These are phyloP conservation scores for Ascochyta koolunga DNA, from an alignment of 2,329 filamentous ascomycete species.

Conservation along the genomic window DNA sequence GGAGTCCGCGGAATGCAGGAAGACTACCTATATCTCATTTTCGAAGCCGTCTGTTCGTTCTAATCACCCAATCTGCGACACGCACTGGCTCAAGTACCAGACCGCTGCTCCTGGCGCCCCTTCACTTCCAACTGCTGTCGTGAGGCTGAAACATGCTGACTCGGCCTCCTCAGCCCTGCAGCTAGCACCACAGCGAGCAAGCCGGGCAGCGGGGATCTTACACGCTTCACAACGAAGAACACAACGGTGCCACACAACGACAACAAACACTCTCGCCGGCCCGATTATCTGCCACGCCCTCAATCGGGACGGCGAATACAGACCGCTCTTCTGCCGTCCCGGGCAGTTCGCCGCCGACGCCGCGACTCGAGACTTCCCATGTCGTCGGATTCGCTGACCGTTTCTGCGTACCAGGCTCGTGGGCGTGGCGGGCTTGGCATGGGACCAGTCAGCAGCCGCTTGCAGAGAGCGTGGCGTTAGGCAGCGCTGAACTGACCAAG, in stretches of 20 bases:
- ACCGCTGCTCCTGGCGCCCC: no score
- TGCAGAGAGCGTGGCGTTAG: slow-evolving; percentile 4
- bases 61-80: no score
- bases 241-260: neutral
- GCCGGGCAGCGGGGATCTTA: neutral
- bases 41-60: no score
- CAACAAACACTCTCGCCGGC: neutral
- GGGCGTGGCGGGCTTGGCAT: no score
- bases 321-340: slow-evolving; percentile 6
- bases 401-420: slow-evolving; percentile 10
- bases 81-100: no score
- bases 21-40: no score
- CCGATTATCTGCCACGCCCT: slow-evolving; percentile 2
- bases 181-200: neutral
- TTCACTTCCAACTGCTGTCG: no score
- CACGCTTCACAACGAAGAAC: neutral
- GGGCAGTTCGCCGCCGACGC: neutral
- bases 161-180: neutral
- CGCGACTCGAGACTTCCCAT: neutral
- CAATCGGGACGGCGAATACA: neutral
- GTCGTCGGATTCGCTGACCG: neutral
- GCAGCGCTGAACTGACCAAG: neutral
- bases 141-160: neutral
- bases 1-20: neutral
- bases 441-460: no score